Percentiles rank a stretch among this genome's conserved stretches.
These are phyloP conservation scores for Arabidopsis suecica DNA, from an alignment of 345 rosid species.

Conservation along the genomic window DNA sequence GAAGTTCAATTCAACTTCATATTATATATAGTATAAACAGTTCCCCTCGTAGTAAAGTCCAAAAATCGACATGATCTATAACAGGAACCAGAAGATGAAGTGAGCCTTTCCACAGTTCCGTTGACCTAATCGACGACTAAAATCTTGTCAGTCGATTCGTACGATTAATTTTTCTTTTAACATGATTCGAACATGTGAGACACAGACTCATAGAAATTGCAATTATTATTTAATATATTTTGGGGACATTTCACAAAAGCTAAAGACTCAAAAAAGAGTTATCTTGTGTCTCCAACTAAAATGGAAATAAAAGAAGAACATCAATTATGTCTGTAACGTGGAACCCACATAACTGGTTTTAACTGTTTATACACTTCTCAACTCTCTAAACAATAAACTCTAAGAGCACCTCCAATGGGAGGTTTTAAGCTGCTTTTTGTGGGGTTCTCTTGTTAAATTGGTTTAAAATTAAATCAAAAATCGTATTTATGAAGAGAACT, in stretches of 20 bases:
- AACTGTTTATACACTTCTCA: slow-evolving; percentile 41
- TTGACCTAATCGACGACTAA: slow-evolving; percentile 39
- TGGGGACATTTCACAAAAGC: slow-evolving; percentile 25
- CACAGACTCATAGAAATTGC: slow-evolving; percentile 20
- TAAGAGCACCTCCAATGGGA: too few relatives aligned
- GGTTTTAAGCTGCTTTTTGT: too few relatives aligned
- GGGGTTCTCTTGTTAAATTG: too few relatives aligned
- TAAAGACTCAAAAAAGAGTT: slow-evolving; percentile 31
- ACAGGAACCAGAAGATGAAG: slow-evolving; percentile 36
- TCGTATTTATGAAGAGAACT: too few relatives aligned
- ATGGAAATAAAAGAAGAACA: slow-evolving; percentile 40
- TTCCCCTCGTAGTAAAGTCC: slow-evolving; percentile 37
- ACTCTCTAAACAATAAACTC: neutral
- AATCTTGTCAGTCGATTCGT: slow-evolving; percentile 37
- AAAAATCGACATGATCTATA: slow-evolving; percentile 37
- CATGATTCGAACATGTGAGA: slow-evolving; percentile 39
- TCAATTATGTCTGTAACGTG: slow-evolving; percentile 38
- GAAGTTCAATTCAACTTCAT: neutral
- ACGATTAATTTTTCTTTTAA: neutral
- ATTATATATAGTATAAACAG: slow-evolving; percentile 16
- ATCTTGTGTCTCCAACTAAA: slow-evolving; percentile 45
- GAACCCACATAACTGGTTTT: slow-evolving; percentile 45
- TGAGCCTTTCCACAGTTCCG: slow-evolving; percentile 36
- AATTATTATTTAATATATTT: neutral
- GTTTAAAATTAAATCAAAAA: too few relatives aligned